phyloP scores from a whole-genome alignment of 768 basidiomycete genomes.

The Rhodotorula diobovata region DNA sequence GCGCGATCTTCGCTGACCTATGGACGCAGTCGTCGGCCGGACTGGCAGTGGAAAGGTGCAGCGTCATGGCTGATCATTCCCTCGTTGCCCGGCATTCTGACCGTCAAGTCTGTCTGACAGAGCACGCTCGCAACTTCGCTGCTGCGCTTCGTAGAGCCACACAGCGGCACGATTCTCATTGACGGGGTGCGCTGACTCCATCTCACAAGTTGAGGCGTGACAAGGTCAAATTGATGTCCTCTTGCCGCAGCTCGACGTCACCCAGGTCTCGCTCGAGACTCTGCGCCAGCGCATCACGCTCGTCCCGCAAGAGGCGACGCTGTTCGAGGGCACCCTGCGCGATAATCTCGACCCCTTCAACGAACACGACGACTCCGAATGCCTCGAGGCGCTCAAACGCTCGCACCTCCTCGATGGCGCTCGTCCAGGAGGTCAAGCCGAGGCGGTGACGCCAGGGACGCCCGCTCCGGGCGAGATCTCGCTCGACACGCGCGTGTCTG shows the following conservation, averaged over 20 bases:
- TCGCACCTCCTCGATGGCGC: conserved; percentile 8
- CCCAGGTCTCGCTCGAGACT: conserved; percentile 3
- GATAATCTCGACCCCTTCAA: conserved; percentile 30
- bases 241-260: conserved; percentile 22
- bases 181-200: conserved; percentile 53
- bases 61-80: background rate
- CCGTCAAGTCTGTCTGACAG: background rate
- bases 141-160: conserved; percentile 48
- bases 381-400: background rate
- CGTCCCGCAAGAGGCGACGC: conserved; percentile 29
- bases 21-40: conserved; percentile 56
- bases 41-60: conserved; percentile 57
- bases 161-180: conserved; percentile 48
- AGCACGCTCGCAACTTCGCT: conserved; percentile 49
- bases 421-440: background rate
- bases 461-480: conserved; percentile 20
- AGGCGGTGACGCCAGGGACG: too few species aligned
- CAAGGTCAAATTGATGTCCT: too few species aligned
- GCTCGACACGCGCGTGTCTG: conserved; percentile 45
- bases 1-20: background rate
- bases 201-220: conserved; percentile 55
- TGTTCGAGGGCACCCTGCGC: conserved; percentile 23
- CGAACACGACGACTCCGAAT: conserved; percentile 24
- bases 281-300: conserved; percentile 24
- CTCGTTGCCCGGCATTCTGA: background rate